phyloP scores from a whole-genome alignment of 495 filamentous ascomycete genomes.

The Neurospora sp. region DNA sequence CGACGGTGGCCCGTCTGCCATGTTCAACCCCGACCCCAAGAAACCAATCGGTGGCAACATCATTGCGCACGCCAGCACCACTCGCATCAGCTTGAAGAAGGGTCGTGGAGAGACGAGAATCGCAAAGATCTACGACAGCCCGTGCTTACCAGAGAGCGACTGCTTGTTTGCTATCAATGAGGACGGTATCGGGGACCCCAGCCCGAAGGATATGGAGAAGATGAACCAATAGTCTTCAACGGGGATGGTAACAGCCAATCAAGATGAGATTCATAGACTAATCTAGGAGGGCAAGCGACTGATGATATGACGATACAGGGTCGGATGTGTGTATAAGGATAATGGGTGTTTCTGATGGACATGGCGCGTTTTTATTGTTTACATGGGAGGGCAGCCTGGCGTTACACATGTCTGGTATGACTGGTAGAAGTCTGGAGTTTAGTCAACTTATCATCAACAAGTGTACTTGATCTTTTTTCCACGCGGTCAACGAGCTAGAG shows the following conservation, averaged over 20 bases:
- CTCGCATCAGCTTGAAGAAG: conserved; percentile 82
- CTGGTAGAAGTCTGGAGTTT: not conserved
- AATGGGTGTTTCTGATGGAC: not conserved
- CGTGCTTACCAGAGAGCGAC: conserved; percentile 91
- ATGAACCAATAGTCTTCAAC: conserved; percentile 13
- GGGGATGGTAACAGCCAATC: not conserved
- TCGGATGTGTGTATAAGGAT: not conserved
- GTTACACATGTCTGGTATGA: not conserved
- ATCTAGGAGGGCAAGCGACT: not conserved
- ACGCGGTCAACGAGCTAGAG: not conserved
- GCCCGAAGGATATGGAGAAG: conserved; percentile 90
- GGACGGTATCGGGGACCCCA: conserved; percentile 92
- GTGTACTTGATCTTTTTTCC: not conserved
- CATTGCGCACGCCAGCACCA: conserved; percentile 94
- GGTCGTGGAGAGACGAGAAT: conserved; percentile 90
- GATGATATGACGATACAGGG: not conserved
- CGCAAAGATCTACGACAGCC: conserved; percentile 98
- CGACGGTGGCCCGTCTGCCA: conserved; percentile 85
- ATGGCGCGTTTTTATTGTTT: not conserved
- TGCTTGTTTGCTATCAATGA: conserved; percentile 95
- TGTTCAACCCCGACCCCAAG: conserved; percentile 99
- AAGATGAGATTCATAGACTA: not conserved
- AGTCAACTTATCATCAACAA: not conserved
- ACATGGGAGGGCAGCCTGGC: not conserved
- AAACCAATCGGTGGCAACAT: conserved; percentile 99